A percentile compares a stretch with the other conserved stretches of the same genome.
These are phyloP conservation scores for Lupinus albus DNA, from an alignment of 306 rosid genomes.

Conservation along the genomic window DNA sequence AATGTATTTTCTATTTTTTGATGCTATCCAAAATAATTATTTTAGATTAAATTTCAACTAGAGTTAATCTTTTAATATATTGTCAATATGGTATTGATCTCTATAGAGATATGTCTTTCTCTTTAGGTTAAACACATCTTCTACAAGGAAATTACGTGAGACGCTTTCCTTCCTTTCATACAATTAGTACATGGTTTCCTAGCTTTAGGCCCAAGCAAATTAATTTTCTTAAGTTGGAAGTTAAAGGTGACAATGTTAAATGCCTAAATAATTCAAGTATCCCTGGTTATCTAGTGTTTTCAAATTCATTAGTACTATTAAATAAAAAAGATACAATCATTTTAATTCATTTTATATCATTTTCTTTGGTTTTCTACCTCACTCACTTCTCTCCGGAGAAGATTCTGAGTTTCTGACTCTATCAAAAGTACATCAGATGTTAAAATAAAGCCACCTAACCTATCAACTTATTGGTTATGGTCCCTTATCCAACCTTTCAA, in stretches of 20 bases:
- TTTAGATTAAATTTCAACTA: too few relatives aligned
- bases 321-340: too few relatives aligned
- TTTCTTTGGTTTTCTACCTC: too few relatives aligned
- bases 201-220: slow-evolving; percentile 25
- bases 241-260: slow-evolving; percentile 10
- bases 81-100: too few relatives aligned
- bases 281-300: slow-evolving; percentile 17
- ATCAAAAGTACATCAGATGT: slow-evolving; percentile 30
- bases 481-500: slow-evolving; percentile 38
- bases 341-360: too few relatives aligned
- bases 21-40: too few relatives aligned
- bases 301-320: neutral
- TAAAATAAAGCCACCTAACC: slow-evolving; percentile 54
- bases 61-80: too few relatives aligned
- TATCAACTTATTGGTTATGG: slow-evolving; percentile 25
- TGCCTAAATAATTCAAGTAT: slow-evolving; percentile 30
- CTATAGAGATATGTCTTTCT: too few relatives aligned
- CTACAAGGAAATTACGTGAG: neutral
- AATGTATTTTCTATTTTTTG: too few relatives aligned
- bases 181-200: slow-evolving; percentile 23
- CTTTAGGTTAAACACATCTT: slow-evolving; percentile 16
- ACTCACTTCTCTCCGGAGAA: too few relatives aligned
- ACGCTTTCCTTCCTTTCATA: slow-evolving; percentile 9
- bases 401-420: too few relatives aligned
- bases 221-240: slow-evolving; percentile 23